Conservation (phyloP, 2,329 filamentous ascomycete genomes). For the Cyphellophora europaea region DNA sequence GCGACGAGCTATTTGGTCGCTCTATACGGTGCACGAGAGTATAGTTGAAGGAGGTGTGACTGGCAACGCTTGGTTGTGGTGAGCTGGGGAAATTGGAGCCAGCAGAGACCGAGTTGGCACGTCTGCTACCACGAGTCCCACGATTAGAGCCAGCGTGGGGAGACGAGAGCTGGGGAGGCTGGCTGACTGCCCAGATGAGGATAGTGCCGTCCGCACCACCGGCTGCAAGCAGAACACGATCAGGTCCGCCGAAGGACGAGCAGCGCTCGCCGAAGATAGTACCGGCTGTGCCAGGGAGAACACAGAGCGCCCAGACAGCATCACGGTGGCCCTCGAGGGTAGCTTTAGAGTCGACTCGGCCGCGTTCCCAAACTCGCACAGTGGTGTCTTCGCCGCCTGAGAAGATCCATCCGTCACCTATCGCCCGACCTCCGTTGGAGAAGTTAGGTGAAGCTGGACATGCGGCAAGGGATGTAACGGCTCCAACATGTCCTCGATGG, state of each 20-base stretch:
- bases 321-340: slow-evolving; percentile 91
- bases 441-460: slow-evolving; percentile 85
- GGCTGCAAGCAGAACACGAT: slow-evolving; percentile 82
- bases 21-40: slow-evolving; percentile 81
- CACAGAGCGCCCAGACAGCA: slow-evolving; percentile 90
- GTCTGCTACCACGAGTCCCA: slow-evolving; percentile 62
- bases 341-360: slow-evolving; percentile 87
- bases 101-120: slow-evolving; percentile 88
- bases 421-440: slow-evolving; percentile 74
- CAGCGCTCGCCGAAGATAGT: slow-evolving; percentile 66
- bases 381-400: slow-evolving; percentile 92
- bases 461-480: slow-evolving; percentile 76
- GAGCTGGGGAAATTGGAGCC: slow-evolving; percentile 85
- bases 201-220: slow-evolving; percentile 86
- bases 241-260: slow-evolving; percentile 66
- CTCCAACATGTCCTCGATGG: slow-evolving; percentile 84
- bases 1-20: slow-evolving; percentile 61
- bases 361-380: slow-evolving; percentile 90
- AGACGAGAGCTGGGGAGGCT: slow-evolving; percentile 75
- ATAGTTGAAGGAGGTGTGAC: slow-evolving; percentile 76
- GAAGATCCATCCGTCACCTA: slow-evolving; percentile 96
- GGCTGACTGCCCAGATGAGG: slow-evolving; percentile 88
- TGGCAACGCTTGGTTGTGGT: slow-evolving; percentile 80
- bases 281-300: slow-evolving; percentile 74
- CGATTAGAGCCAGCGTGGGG: slow-evolving; percentile 65